Evolutionary conservation across 805 yeast species (phyloP), one percentile per base, ranked within the genome.

Genomic region (Pichia gijzeniarum): DNA sequence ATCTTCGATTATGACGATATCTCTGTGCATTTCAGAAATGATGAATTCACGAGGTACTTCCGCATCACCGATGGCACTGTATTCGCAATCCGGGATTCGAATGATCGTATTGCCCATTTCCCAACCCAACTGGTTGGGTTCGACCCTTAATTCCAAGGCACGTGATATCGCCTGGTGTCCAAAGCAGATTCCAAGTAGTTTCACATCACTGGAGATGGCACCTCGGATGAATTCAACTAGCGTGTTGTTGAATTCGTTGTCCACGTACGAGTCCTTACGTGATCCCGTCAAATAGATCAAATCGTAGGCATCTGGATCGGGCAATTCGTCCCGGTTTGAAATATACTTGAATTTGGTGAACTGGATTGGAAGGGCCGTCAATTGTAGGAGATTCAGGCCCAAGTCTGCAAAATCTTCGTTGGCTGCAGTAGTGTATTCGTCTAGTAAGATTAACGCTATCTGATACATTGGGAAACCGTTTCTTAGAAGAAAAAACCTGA

Each of bases 151-250:
- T 2, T 87, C 91, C 38, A 85, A 61, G 6, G 84, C 79, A 43
- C 82, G 73, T 1, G 79, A 81, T 14, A 88, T 61, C 20, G 86
- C 71, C 60, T 88, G 96, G 62, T 89, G 96, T 5, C 96, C 96
- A 60, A 87, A 88, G 62, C 96, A 88, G 35, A 88, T 68, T 3
- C 95, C 95, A 5, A 77, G 72, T 4, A 79, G 47, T 2, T 84
- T 82, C n/a, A 72, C 62, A 30, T 13, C 6, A 30, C 13, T 12
- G 7, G 13, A 30, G 5, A 30, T n/a, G 14, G 33, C 8, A 25
- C 10, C 28, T 30, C 13, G 7, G 16, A 30, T 30, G 16, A 68
- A 76, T 4, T 62, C 57, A 32, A 65, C 63, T 35, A 77, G 56
- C 12, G 55, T 55, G 13, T 38, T 22, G 31, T 25, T 55, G 45